These are phyloP conservation scores for Diaporthe vaccinii DNA, from an alignment of 2,329 filamentous ascomycete species.

Conservation along the genomic window DNA sequence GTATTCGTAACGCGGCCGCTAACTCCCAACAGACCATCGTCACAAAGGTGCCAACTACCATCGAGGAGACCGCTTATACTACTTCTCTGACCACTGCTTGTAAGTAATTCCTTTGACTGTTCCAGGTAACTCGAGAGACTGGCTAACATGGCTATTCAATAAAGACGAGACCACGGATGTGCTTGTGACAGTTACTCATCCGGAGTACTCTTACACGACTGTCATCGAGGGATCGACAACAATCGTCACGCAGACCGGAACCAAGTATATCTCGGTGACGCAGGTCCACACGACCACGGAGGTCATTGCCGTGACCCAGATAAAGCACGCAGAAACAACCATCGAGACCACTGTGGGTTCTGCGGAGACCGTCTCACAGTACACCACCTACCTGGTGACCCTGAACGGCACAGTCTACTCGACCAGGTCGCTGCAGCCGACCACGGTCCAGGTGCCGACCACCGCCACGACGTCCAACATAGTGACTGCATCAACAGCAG, in stretches of 20 bases:
- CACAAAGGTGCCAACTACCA: constrained; percentile 40
- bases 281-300: constrained; percentile 48
- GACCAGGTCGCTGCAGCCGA: constrained; percentile 45
- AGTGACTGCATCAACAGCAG: constrained; percentile 43
- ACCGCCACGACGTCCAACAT: constrained; percentile 48
- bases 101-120: background rate
- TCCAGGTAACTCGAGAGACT: background rate
- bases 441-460: constrained; percentile 49
- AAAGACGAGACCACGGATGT: constrained; percentile 52
- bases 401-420: constrained; percentile 47
- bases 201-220: constrained; percentile 59
- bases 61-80: constrained; percentile 49
- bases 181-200: constrained; percentile 55
- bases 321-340: constrained; percentile 55
- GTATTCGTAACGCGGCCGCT: background rate
- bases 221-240: constrained; percentile 56
- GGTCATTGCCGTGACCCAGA: constrained; percentile 57
- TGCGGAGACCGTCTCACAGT: constrained; percentile 52
- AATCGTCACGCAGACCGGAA: constrained; percentile 58
- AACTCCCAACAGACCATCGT: constrained; percentile 39
- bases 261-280: constrained; percentile 55
- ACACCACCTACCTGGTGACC: constrained; percentile 53
- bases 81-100: constrained; percentile 50
- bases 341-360: constrained; percentile 53
- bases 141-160: constrained; percentile 28